Evolutionary conservation across 2,329 filamentous ascomycete species (phyloP), one percentile per base, ranked within the genome.

Genomic region (Madurella mycetomatis): DNA sequence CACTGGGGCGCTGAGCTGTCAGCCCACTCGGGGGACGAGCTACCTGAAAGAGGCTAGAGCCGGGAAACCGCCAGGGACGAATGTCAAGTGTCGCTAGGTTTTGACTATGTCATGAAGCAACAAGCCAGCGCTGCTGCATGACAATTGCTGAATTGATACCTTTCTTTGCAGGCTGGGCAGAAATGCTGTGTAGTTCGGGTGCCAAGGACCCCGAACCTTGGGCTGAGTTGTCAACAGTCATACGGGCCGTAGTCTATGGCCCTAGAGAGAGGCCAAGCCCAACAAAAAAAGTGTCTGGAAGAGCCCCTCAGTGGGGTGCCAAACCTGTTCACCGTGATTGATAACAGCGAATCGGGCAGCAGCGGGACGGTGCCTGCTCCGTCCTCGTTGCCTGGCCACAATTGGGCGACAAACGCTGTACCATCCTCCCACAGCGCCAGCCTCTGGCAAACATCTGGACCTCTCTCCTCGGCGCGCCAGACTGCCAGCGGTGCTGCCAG

Each of bases 1-100:
- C 51, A 48, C 51, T 59, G 48, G 32, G 31, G 17, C 18, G 54
- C 42, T 60, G 57, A 57, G 54, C 45, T 54, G 57, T 51, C 57
- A 51, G 30, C 52, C 50, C 55, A 51, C 51, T 54, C 30, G 51
- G 47, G 18, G 45, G 52, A 39, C 25, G 40, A 19, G 41, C 49
- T 54, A 49, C 51, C 54, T 45, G 51, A 59, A 59, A 50, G 48
- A 45, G 47, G 48, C 45, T 56, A 53, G 41, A 30, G 17, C 25
- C 25, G 7, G 7, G 25, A 7, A 25, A 25, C 25, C 25, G 25
- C 25, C 30, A 19, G 32, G 30, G 42, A 46, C 41, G 12, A 44
- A 41, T 15, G 39, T 53, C 49, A 53, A 49, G 42, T 55, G 52
- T 49, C 19, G 42, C 42, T 19, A 37, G 49, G 39, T 51, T 41